Conservation (phyloP, 2,329 filamentous ascomycete genomes). For the Aspergillus pseudoviridinutans region DNA sequence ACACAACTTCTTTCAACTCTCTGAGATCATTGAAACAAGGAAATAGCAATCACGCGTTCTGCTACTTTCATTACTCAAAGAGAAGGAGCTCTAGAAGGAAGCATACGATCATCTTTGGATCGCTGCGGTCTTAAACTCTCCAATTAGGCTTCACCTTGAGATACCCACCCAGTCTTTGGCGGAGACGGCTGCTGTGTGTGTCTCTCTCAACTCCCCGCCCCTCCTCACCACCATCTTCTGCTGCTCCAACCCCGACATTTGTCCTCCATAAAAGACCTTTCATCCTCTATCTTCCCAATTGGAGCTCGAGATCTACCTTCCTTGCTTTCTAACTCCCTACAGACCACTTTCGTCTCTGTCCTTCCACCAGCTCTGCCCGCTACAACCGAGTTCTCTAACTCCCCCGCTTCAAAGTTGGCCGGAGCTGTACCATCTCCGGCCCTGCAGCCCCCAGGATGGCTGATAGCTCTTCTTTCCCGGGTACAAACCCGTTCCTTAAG, state of each 20-base stretch:
- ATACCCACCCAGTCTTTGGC: conserved; percentile 23
- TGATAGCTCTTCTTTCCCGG: conserved; percentile 66
- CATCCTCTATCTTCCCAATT: not conserved
- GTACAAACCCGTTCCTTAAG: conserved; percentile 75
- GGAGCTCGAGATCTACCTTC: not conserved
- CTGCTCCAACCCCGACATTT: not conserved
- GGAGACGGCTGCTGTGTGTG: conserved; percentile 6
- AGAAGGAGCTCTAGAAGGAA: not conserved
- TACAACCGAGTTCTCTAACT: conserved; percentile 54
- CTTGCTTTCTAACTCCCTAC: conserved; percentile 60
- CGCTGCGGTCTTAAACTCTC: conserved; percentile 12
- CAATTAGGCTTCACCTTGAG: conserved; percentile 21
- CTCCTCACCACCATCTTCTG: conserved; percentile 7
- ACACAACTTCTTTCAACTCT: not conserved
- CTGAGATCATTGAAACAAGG: not conserved
- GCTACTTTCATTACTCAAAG: not conserved
- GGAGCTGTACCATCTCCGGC: conserved; percentile 28
- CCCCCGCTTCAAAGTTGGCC: conserved; percentile 21
- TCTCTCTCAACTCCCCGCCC: conserved; percentile 2
- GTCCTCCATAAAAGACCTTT: not conserved
- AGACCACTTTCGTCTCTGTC: conserved; percentile 60
- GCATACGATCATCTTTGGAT: conserved; percentile 12
- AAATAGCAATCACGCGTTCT: conserved; percentile 1
- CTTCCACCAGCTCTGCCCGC: conserved; percentile 53
- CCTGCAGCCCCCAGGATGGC: conserved; percentile 54